These are phyloP conservation scores for Straminergon stramineum DNA, from an alignment of 225 moss, liverwort and hornwort species.

Conservation along the genomic window DNA sequence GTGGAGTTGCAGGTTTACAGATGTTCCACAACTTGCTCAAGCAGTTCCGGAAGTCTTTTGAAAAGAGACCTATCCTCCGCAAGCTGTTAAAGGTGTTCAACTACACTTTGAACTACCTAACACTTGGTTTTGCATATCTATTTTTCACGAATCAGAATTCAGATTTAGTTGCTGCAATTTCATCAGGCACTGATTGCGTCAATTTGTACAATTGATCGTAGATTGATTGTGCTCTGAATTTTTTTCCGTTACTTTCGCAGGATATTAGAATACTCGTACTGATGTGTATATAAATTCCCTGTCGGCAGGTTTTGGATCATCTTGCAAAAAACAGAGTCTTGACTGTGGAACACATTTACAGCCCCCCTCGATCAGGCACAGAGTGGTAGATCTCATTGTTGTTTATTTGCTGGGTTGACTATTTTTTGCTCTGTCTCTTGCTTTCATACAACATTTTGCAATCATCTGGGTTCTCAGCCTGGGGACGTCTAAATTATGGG, in stretches of 20 bases:
- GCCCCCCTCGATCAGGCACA: constrained; percentile 35
- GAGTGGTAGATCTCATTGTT: constrained; percentile 21
- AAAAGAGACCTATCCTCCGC: constrained; percentile 82
- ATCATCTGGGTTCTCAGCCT: background rate
- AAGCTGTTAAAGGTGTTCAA: constrained; percentile 69
- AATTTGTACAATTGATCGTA: background rate
- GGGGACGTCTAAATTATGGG: background rate
- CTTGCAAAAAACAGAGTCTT: constrained; percentile 29
- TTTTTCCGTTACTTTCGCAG: background rate
- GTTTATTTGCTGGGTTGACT: background rate
- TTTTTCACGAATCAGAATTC: background rate
- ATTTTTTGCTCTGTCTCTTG: background rate
- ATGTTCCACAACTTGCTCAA: constrained; percentile 87
- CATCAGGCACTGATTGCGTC: background rate
- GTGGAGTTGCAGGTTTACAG: constrained; percentile 49
- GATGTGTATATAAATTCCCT: background rate
- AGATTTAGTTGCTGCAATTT: background rate
- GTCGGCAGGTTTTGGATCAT: constrained; percentile 38
- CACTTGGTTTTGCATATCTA: background rate
- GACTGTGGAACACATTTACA: constrained; percentile 38
- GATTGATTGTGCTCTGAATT: background rate
- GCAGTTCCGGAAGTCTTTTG: constrained; percentile 71
- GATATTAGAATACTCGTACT: background rate
- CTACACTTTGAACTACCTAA: background rate
- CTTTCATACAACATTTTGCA: background rate